A percentile compares a stretch with the other conserved stretches of the same genome.
Conservation (phyloP, 495 filamentous ascomycete species). For the Aspergillus haitiensis region DNA sequence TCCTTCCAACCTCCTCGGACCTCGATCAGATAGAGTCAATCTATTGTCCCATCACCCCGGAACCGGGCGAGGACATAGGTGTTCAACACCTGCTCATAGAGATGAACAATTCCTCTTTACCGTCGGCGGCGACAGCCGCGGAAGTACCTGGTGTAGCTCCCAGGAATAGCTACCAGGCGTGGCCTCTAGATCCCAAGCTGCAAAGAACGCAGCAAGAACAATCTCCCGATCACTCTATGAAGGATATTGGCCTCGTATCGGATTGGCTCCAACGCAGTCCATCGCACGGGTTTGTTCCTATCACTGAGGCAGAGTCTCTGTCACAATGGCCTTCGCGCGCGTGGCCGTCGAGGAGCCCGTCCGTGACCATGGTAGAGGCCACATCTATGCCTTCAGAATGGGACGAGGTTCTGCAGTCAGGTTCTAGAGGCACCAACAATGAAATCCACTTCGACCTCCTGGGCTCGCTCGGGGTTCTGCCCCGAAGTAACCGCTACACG, state of each 20-base stretch:
- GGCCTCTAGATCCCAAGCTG: slow-evolving; percentile 1
- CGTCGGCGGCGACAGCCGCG: neutral
- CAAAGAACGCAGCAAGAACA: neutral
- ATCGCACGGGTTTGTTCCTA: neutral
- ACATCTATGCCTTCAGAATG: slow-evolving; percentile 4
- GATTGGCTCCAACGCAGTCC: slow-evolving; percentile 10
- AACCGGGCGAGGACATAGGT: slow-evolving; percentile 1
- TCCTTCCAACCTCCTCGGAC: neutral
- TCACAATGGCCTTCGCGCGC: neutral
- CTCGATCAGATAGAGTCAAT: neutral
- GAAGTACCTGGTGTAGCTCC: neutral
- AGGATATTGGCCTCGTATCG: neutral
- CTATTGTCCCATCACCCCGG: slow-evolving; percentile 1
- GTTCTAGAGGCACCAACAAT: neutral
- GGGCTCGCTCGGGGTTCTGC: slow-evolving; percentile 7
- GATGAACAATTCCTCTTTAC: neutral
- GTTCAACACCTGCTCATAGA: neutral
- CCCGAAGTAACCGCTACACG: neutral
- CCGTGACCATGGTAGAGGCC: slow-evolving; percentile 5
- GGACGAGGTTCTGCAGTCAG: slow-evolving; percentile 1
- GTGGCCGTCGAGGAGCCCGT: slow-evolving; percentile 8
- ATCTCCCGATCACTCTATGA: neutral
- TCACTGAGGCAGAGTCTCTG: neutral
- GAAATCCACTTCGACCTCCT: slow-evolving; percentile 11
- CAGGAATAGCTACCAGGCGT: neutral